Evolutionary conservation across 768 basidiomycete genomes (phyloP), one percentile per base, ranked within the genome.

Genomic region (Suillus decipiens): DNA sequence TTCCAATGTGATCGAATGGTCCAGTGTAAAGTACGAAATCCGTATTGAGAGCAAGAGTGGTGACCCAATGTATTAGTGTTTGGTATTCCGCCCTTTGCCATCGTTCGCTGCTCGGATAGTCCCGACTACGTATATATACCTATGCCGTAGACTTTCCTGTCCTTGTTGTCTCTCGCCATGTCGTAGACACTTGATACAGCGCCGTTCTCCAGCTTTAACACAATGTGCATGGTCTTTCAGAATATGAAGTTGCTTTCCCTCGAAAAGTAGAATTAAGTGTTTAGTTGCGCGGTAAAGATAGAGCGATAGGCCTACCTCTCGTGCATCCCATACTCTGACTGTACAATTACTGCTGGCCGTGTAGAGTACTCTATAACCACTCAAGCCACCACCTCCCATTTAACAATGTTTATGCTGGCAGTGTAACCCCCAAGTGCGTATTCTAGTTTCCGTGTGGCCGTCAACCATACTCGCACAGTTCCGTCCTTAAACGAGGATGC

Each of bases 401-500:
- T 87, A 14, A 99, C 94, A 36, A 95, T 90, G 68, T 99, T 98
- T 14, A 99, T 95, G 64, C 90, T 92, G 2, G 94, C 94, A 0
- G 92, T 89, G 72, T 99, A 96, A 4, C 96, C 95, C 1, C 95
- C 93, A 1, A 99, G 84, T 0, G 92, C 86, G 28, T 28, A 28
- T 28, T 28, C 28, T 28, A 28, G 69, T 91, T 94, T 19, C 17
- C 7, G 82, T 0, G 86, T 89, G 1, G 82, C 75, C 0, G 89
- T 83, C 15, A 89, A 89, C 96, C 96, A 98, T 11, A 42, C 85
- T 19, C 94, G 88, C 28, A 98, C 95, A 0, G 95, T 96, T 12
- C 90, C 90, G 70, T 99, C 96, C 77, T 99, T 98, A 31, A 95
- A 97, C 3, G 95, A 93, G 0, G 96, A 95, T 1, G 96, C 96